Evolutionary conservation across 306 rosid species (phyloP).

Genomic region (Lathyrus tuberosus): DNA sequence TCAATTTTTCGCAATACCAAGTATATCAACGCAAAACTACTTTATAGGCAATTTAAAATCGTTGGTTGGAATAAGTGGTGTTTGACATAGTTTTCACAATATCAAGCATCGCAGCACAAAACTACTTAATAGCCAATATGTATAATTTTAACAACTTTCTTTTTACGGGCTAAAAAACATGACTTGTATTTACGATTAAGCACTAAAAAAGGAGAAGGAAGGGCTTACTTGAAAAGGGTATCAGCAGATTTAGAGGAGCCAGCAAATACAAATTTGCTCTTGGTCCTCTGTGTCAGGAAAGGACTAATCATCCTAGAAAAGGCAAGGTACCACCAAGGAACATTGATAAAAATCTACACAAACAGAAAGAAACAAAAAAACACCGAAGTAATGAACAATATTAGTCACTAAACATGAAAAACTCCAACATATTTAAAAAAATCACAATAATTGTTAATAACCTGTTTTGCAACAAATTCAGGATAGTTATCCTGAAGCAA

Average conservation of each 20-base stretch:
- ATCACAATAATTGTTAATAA: background rate
- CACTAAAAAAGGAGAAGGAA: background rate
- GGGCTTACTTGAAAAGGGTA: slow-evolving; percentile 68
- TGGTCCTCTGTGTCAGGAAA: slow-evolving; percentile 85
- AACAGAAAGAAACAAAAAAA: background rate
- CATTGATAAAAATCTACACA: slow-evolving; percentile 81
- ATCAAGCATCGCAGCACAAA: background rate
- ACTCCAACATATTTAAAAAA: background rate
- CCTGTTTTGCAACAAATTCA: slow-evolving; percentile 87
- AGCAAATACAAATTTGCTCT: slow-evolving; percentile 91
- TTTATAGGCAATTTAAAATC: background rate
- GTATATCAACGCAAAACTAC: background rate
- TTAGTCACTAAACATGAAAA: background rate
- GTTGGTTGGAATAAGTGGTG: background rate
- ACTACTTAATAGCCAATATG: background rate
- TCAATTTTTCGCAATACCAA: background rate
- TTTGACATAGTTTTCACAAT: no score
- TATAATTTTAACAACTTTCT: background rate
- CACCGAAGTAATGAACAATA: background rate
- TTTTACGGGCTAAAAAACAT: background rate
- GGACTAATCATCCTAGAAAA: slow-evolving; percentile 70
- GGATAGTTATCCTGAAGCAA: slow-evolving; percentile 93
- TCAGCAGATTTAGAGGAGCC: slow-evolving; percentile 81
- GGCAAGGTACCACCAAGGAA: slow-evolving; percentile 95
- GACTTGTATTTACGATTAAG: slow-evolving; percentile 13